phyloP scores from a whole-genome alignment of 495 filamentous ascomycete species.

The Neurospora tetrasperma region DNA sequence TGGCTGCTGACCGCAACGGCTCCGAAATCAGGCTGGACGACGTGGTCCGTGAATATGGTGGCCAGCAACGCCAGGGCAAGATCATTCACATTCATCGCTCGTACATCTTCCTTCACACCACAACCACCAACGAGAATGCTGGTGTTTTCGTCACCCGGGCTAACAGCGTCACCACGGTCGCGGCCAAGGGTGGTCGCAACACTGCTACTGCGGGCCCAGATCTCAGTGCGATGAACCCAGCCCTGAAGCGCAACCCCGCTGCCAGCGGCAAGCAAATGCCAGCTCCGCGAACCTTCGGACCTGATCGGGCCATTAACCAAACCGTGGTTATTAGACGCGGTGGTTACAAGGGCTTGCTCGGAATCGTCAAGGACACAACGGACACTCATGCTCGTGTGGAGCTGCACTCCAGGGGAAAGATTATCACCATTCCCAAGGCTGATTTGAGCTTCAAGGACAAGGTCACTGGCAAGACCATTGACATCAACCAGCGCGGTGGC shows the following conservation, averaged over 20 bases:
- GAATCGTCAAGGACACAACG: constrained; percentile 88
- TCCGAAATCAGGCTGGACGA: constrained; percentile 88
- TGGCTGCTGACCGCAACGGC: constrained; percentile 87
- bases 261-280: constrained; percentile 49
- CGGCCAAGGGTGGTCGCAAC: constrained; percentile 76
- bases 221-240: constrained; percentile 86
- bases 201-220: constrained; percentile 58
- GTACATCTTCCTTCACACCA: constrained; percentile 77
- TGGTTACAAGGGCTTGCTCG: constrained; percentile 82
- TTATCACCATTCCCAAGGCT: constrained; percentile 68
- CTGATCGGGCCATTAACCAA: constrained; percentile 81
- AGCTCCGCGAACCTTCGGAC: constrained; percentile 67
- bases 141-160: constrained; percentile 86
- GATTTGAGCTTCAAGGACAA: constrained; percentile 74
- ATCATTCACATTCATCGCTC: constrained; percentile 89
- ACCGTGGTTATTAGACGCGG: constrained; percentile 79
- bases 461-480: constrained; percentile 62
- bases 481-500: constrained; percentile 51
- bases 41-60: constrained; percentile 79
- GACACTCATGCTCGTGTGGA: constrained; percentile 79
- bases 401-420: constrained; percentile 83
- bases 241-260: constrained; percentile 52
- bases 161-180: constrained; percentile 74
- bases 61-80: constrained; percentile 73
- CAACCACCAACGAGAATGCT: constrained; percentile 74